Conservation (phyloP, 371 early-diverging fungal genomes). For the Mortierella sp. region DNA sequence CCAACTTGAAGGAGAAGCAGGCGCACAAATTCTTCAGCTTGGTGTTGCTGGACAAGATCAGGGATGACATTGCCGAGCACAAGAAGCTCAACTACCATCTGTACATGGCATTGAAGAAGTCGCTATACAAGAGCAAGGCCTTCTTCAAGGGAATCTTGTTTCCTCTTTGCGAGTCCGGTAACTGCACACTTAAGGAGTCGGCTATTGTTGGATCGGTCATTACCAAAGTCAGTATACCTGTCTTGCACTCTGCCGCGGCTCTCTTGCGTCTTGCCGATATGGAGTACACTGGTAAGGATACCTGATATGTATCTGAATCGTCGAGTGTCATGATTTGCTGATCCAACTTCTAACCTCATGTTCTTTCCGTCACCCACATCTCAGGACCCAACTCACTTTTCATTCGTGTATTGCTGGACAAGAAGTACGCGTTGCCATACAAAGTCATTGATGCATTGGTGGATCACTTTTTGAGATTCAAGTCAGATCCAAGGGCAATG, state of each 20-base stretch:
- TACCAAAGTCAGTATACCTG: constrained; percentile 92
- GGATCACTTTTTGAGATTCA: constrained; percentile 93
- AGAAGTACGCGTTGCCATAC: constrained; percentile 98
- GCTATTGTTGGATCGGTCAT: constrained; percentile 93
- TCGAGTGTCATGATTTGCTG: not conserved
- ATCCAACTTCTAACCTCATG: not conserved
- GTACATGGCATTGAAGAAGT: constrained; percentile 96
- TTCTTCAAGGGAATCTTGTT: constrained; percentile 98
- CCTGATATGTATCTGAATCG: too few species aligned
- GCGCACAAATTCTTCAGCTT: constrained; percentile 92
- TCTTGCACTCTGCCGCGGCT: constrained; percentile 95
- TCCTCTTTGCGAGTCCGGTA: constrained; percentile 94
- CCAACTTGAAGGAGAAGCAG: constrained; percentile 91
- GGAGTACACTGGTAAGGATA: constrained; percentile 89
- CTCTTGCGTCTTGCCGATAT: constrained; percentile 94
- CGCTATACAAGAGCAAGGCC: constrained; percentile 95
- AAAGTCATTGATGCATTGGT: constrained; percentile 96
- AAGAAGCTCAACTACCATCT: constrained; percentile 96
- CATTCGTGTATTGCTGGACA: constrained; percentile 95
- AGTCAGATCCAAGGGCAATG: constrained; percentile 81
- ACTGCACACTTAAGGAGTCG: constrained; percentile 97
- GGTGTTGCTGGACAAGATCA: constrained; percentile 90
- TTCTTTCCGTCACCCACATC: not conserved
- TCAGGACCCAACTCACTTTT: constrained; percentile 87
- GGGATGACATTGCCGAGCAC: constrained; percentile 94